Base-by-base conservation (phyloP, 2,329 filamentous ascomycete species). In the Purpureocillium lavendulum region DNA sequence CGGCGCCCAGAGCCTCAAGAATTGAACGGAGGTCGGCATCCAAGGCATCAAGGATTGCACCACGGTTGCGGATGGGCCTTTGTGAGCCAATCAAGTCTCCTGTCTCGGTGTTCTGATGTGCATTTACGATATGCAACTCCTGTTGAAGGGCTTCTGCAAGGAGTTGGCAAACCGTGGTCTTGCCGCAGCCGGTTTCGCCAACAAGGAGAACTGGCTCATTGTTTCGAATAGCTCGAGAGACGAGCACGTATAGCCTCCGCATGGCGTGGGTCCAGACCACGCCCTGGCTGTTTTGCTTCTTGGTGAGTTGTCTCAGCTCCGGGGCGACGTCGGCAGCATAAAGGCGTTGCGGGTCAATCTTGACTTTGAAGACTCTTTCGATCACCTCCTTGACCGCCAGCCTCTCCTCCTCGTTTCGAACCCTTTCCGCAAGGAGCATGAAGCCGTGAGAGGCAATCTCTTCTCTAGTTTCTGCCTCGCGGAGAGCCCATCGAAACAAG, bases 91-190 rank as follows among this genome's bases (percentile, higher is more conserved):
- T 97, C 10, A 99, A 71, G 60, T 99, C 92, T 13, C 92, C 90
- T 0, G 94, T 97, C 59, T 99, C 94, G 0, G 92, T 89, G 49
- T 98, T 99, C 50, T 97, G 90, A 61, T 99, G 94, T 3, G 94
- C 92, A 56, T 98, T 99, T 54, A 98, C 83, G 50, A 90, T 92
- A 49, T 89, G 81, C 30, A 99, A 67, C 46, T 85, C 70, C 52
- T 83, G 87, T 13, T 71, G 69, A 45, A 87, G 73, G 4, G 86
- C 83, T 53, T 94, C 84, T 3, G 92, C 88, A 39, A 97, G 73
- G 56, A 95, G 75, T 58, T 99, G 92, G 49, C 87, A 94, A 7
- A 98, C 85, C 2, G 90, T 96, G 0, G 92, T 99, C 66, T 99
- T 99, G 44, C 94, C 92, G 54, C 90, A 97, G 6, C 92, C 92